Evolutionary conservation across 2,329 filamentous ascomycete genomes (phyloP), one percentile per base, ranked within the genome.

Genomic region (Fusarium irregulare): DNA sequence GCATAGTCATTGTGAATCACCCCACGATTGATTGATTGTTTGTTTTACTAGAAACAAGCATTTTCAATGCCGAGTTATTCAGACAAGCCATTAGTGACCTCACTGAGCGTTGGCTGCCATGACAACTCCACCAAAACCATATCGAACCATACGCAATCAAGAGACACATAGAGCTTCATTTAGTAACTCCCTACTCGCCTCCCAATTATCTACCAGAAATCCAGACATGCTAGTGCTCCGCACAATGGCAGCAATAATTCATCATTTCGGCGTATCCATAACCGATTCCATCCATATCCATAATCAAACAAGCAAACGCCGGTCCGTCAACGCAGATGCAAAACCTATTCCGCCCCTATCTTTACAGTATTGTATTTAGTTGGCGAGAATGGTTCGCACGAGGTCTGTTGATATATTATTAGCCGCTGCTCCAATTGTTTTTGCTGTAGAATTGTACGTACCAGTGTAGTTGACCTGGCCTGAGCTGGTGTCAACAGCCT

Each of bases 391-490:
- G 56, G 92, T 95, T 77, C 92, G 91, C 77, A 96, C 92, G 64
- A 96, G 91, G 68, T 96, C 92, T 93, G 28, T 7, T 27, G 20
- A 4, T 47, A 14, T 7, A 30, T 62, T 41, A 60, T 72, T 28
- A 56, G 37, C n/a, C 7, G 16, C 49, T 34, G 25, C 23, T 25
- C 9, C 6, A 16, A 55, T 28, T 7, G 34, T 16, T 34, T 6
- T 4, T 3, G 3, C 28, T 56, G 11, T 10, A 37, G 28, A 53
- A 13, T 30, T 16, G 21, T 37, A 47, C 72, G 41, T 86, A 96
- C 93, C 94, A 73, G 92, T 94, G 82, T 99, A 99, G 86, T 98
- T 97, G 82, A 99, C 93, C 88, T 98, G 94, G 75, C 95, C 94
- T 59, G 92, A 95, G 83, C 92, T 96, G 66, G 94, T 97, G 80